phyloP scores from a whole-genome alignment of 129 eudicot genomes.

The Deinandra increscens region DNA sequence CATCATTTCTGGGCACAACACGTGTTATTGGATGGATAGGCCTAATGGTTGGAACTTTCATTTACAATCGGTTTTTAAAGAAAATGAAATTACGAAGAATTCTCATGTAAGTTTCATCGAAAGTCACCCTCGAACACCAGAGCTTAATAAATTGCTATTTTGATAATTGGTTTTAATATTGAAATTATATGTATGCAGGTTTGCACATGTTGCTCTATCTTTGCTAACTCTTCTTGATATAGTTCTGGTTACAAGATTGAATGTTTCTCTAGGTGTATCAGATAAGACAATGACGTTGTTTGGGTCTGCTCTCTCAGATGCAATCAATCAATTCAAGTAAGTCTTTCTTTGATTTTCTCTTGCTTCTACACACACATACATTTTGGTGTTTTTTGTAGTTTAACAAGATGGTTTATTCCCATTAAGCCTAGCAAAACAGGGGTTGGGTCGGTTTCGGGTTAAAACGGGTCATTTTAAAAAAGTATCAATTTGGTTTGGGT shows the following conservation, averaged over 20 bases:
- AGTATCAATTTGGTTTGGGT: background rate
- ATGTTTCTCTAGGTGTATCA: slow-evolving; percentile 69
- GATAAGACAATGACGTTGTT: slow-evolving; percentile 71
- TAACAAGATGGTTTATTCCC: background rate
- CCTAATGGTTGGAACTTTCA: slow-evolving; percentile 84
- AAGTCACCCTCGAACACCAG: background rate
- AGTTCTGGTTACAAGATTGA: slow-evolving; percentile 65
- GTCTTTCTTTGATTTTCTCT: slow-evolving; percentile 15
- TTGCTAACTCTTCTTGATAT: slow-evolving; percentile 58
- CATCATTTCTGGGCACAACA: slow-evolving; percentile 82
- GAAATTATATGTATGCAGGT: slow-evolving; percentile 48
- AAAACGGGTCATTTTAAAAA: background rate
- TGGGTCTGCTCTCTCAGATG: slow-evolving; percentile 93
- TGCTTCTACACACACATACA: background rate
- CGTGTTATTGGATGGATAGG: slow-evolving; percentile 95
- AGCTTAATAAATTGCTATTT: background rate
- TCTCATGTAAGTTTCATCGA: slow-evolving; percentile 58
- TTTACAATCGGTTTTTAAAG: slow-evolving; percentile 82
- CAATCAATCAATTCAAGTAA: slow-evolving; percentile 92
- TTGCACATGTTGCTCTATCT: slow-evolving; percentile 70
- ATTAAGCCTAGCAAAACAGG: background rate
- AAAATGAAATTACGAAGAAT: slow-evolving; percentile 69
- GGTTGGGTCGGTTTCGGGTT: background rate
- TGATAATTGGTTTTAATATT: slow-evolving; percentile 14
- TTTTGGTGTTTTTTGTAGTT: background rate